phyloP scores from a whole-genome alignment of 257 asterid genomes.

The Nicotiana obtusifolia region DNA sequence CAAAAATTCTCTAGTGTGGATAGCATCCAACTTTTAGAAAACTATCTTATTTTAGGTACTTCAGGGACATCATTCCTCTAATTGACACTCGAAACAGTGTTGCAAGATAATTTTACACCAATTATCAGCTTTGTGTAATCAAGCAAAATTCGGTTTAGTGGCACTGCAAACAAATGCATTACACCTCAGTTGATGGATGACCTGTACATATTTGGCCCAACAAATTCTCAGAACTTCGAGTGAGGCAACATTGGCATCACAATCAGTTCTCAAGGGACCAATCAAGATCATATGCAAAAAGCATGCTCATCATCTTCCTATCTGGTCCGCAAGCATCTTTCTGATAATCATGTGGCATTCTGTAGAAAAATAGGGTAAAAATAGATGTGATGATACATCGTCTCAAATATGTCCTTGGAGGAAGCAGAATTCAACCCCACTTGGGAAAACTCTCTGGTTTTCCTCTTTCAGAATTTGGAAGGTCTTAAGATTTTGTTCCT shows the following conservation, averaged over 20 bases:
- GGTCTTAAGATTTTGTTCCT: slow-evolving; percentile 31
- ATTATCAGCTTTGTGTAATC: background rate
- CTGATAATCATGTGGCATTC: background rate
- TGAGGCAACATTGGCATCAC: background rate
- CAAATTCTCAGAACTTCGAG: background rate
- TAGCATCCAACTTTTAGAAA: background rate
- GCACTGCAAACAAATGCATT: slow-evolving; percentile 2
- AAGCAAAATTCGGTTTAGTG: background rate
- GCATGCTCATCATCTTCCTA: background rate
- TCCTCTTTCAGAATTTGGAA: slow-evolving; percentile 45
- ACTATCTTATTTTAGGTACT: background rate
- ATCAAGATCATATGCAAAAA: background rate
- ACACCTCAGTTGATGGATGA: slow-evolving; percentile 8
- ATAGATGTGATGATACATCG: slow-evolving; percentile 17
- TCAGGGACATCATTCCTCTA: background rate
- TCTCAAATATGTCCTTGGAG: slow-evolving; percentile 9
- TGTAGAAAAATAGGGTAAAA: background rate
- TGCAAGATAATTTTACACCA: background rate
- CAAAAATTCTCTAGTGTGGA: background rate
- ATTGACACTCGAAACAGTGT: background rate
- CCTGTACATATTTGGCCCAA: slow-evolving; percentile 6
- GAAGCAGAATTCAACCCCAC: slow-evolving; percentile 45
- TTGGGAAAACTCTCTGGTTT: slow-evolving; percentile 50
- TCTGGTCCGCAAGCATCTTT: background rate
- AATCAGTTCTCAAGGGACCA: background rate